Evolutionary conservation across 2,329 filamentous ascomycete genomes (phyloP), one percentile per base, ranked within the genome.

Genomic region (Stachybotrys elegans): DNA sequence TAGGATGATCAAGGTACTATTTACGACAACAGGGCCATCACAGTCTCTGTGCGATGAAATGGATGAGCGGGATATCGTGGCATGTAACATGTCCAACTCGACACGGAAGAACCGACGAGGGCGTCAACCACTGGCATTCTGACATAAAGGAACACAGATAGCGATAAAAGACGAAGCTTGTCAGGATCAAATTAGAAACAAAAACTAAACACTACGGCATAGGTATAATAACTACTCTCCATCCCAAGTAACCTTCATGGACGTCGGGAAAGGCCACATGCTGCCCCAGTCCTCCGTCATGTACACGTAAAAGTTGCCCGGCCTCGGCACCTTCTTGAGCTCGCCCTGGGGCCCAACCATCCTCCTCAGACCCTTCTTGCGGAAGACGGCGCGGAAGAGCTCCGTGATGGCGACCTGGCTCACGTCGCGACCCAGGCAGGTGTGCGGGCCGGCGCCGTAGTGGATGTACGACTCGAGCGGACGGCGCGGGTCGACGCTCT

Each of bases 341-440:
- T 80, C 66, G 0, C 86, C 86, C 62, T 85, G 80, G 1, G 75
- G 65, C 0, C 86, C 86, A 0, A 77, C 68, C 0, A 78, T 81
- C 22, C 81, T 71, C 6, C 80, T 68, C 11, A 90, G 59, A 43
- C 80, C 81, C 51, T 76, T 71, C 52, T 80, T 68, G 46, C 72
- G 67, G 54, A 84, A 85, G 2, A 88, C 64, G 1, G 77, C 75
- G 39, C 84, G 78, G 61, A 89, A 76, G 71, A 88, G 83, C 50
- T 83, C 78, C 1, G 79, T 78, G 46, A 90, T 65, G 0, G 80
- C 83, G 2, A 80, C 70, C 48, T 81, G 72, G 57, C 73, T 79
- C 12, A 78, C 73, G 14, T 82, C 76, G 21, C 71, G 71, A 1
- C 83, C 84, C 0, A 88, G 69, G 47, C 78, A 82, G 3, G 75